Evolutionary conservation across 345 rosid species (phyloP), one percentile per base, ranked within the genome.

Genomic region (Brassica napus): DNA sequence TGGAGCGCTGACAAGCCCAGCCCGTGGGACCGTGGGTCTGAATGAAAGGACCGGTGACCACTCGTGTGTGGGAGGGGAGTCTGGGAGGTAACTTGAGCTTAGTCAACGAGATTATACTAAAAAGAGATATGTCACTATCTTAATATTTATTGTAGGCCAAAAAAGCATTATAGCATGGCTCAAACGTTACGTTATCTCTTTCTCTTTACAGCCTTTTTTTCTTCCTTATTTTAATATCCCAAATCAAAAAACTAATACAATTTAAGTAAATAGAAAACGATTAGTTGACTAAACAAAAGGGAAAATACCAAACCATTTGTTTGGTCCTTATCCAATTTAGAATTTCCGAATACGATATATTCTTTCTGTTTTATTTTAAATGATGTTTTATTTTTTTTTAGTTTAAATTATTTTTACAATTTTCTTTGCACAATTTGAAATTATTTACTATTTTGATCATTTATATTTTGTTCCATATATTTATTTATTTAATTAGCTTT

Each of bases 171-270:
- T 39, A 81, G 84, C 86, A 86, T 87, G 86, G 69, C 81, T 81
- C 83, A 58, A 82, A 86, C 79, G 79, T 83, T 82, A 68, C 78
- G 79, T 75, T 80, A 69, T 35, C 79, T 80, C 30, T 11, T 54
- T 37, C 21, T 28, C 92, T 92, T 92, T 88, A 85, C 95, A 86
- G 88, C 89, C 78, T 76, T 82, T 69, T 18, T 63, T 10, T 12
- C 12, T 30, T 37, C 28, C 8, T 9, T 18, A 39, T 72, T 55
- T 71, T 65, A 65, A 34, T 34, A 37, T 72, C 58, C 65, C 1
- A n/a, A 30, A 34, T 21, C 21, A 16, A 54, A 62, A 63, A 15
- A 63, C 2, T 65, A 74, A 47, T 54, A 77, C 74, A 58, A 30
- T 39, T 32, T 77, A 68, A 81, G 73, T 6, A 47, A 71, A 37